phyloP scores from a whole-genome alignment of 306 rosid genomes.

The Vigna radiata region DNA sequence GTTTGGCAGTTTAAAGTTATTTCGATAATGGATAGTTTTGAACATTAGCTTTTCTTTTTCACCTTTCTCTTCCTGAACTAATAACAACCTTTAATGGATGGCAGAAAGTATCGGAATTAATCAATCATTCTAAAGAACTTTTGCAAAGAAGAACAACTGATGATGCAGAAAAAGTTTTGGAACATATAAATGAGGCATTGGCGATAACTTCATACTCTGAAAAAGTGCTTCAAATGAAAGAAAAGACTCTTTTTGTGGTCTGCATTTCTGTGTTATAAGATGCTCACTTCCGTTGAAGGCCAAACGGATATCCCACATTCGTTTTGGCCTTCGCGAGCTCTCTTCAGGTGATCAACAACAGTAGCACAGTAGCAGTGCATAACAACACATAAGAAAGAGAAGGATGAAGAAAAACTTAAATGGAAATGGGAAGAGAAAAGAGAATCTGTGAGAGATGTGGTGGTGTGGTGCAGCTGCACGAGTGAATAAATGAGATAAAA shows the following conservation, averaged over 20 bases:
- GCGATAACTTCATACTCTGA: background rate
- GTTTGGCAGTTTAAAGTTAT: conserved; percentile 2
- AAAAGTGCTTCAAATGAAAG: conserved; percentile 28
- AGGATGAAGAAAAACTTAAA: too few relatives aligned
- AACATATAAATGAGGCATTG: conserved; percentile 25
- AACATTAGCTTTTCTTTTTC: background rate
- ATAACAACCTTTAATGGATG: background rate
- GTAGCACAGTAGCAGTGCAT: too few relatives aligned
- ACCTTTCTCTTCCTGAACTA: background rate
- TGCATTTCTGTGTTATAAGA: conserved; percentile 1
- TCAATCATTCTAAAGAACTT: conserved; percentile 19
- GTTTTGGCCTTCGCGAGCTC: too few relatives aligned
- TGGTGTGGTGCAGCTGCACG: too few relatives aligned
- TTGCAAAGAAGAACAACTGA: conserved; percentile 8
- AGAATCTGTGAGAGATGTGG: too few relatives aligned
- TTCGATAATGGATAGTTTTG: background rate
- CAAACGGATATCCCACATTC: too few relatives aligned
- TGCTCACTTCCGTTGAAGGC: background rate
- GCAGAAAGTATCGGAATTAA: conserved; percentile 20
- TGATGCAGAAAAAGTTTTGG: conserved; percentile 13
- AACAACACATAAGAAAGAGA: too few relatives aligned
- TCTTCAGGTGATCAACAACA: too few relatives aligned
- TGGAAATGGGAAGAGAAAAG: too few relatives aligned
- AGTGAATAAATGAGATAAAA: too few relatives aligned
- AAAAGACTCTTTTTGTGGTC: conserved; percentile 23